These are phyloP conservation scores for Cryphonectria parasitica DNA, from an alignment of 2,329 filamentous ascomycete species.

Conservation along the genomic window DNA sequence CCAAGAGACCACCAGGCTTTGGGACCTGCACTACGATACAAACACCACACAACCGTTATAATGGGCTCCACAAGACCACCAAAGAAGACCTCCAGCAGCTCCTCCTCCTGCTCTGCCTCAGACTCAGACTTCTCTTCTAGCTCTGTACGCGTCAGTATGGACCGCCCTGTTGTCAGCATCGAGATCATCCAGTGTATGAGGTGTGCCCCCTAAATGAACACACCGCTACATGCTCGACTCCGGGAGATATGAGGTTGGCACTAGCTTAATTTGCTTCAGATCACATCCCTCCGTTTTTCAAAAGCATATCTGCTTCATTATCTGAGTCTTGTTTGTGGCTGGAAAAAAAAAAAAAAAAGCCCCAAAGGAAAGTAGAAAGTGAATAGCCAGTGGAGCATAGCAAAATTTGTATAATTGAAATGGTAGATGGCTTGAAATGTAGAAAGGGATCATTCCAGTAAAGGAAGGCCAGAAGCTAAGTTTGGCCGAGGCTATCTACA, in stretches of 20 bases:
- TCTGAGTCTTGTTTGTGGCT: too few species aligned
- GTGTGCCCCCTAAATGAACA: constrained; percentile 51
- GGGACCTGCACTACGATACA: not conserved
- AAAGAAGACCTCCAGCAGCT: constrained; percentile 44
- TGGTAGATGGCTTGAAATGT: too few species aligned
- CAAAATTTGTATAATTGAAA: too few species aligned
- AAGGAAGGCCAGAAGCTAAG: too few species aligned
- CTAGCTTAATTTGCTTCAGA: too few species aligned
- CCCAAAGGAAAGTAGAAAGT: not conserved
- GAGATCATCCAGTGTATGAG: constrained; percentile 66
- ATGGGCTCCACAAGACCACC: constrained; percentile 42
- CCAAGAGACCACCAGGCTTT: constrained; percentile 11
- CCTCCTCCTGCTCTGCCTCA: constrained; percentile 44
- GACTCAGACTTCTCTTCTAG: constrained; percentile 49
- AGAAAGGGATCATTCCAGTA: too few species aligned
- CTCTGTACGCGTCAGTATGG: constrained; percentile 51
- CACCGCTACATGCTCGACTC: too few species aligned
- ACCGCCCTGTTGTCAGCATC: constrained; percentile 56
- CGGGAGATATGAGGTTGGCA: too few species aligned
- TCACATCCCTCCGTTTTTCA: too few species aligned
- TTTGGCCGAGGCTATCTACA: too few species aligned
- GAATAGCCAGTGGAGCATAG: not conserved
- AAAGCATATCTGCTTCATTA: too few species aligned
- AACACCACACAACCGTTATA: constrained; percentile 18
- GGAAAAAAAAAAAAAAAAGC: not conserved